These are phyloP conservation scores for Colletotrichum gloeosporioides DNA, from an alignment of 2,329 filamentous ascomycete species.

Conservation along the genomic window DNA sequence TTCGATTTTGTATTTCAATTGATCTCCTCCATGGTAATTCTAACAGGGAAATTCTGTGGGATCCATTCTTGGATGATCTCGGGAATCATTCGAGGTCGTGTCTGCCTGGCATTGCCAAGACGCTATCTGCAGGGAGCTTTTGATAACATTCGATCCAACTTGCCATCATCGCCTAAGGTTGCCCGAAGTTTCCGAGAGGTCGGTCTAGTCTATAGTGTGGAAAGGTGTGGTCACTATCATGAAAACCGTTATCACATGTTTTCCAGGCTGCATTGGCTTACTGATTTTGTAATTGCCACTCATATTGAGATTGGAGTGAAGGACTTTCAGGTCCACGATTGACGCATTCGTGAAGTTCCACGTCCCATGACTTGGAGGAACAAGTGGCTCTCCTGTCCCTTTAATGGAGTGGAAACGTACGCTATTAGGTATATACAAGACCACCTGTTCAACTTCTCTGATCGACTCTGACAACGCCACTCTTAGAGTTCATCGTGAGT, in stretches of 20 bases:
- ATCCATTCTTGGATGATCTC: background rate
- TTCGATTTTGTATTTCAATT: background rate
- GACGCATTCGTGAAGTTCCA: background rate
- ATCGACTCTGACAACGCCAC: background rate
- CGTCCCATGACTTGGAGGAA: background rate
- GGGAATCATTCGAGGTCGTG: background rate
- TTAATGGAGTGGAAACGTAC: background rate
- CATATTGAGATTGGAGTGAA: background rate
- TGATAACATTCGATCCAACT: background rate
- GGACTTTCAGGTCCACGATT: background rate
- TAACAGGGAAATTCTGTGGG: background rate
- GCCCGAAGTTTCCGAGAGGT: background rate
- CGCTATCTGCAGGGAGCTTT: background rate
- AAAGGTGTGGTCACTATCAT: background rate
- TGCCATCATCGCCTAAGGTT: background rate
- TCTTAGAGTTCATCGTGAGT: constrained; percentile 8
- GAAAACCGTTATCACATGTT: background rate
- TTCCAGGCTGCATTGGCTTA: background rate
- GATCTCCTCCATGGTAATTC: background rate
- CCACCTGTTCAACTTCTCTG: background rate
- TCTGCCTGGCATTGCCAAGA: background rate
- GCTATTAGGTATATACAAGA: background rate
- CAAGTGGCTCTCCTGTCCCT: background rate
- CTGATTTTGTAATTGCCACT: background rate
- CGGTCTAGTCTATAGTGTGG: background rate